Conservation (phyloP, 352 stramenopile genomes). For the Phytophthora pluvialis region DNA sequence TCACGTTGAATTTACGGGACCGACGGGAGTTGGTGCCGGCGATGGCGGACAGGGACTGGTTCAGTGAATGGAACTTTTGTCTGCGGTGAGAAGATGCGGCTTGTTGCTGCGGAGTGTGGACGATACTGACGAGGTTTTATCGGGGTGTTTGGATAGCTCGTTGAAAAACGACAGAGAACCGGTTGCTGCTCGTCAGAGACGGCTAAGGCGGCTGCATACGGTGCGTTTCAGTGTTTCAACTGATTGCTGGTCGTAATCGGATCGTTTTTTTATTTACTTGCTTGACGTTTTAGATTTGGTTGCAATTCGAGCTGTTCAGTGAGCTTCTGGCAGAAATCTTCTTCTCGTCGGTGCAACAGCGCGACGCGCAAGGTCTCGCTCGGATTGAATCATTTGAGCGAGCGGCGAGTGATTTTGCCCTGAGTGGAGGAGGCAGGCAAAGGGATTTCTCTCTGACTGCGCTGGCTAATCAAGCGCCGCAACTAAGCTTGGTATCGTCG, state of each 20-base stretch:
- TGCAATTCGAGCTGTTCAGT: conserved; percentile 78
- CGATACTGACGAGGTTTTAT: too few relatives aligned
- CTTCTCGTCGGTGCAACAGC: conserved; percentile 56
- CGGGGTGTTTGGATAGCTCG: conserved; percentile 22
- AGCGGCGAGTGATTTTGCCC: conserved; percentile 38
- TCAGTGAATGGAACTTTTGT: conserved; percentile 84
- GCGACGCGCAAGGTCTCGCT: conserved; percentile 33
- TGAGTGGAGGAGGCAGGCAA: conserved; percentile 14
- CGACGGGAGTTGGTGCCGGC: conserved; percentile 55
- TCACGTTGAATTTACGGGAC: conserved; percentile 58
- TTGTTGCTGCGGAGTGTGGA: too few relatives aligned
- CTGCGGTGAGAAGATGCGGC: conserved; percentile 40
- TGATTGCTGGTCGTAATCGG: background rate
- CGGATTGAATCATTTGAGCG: conserved; percentile 37
- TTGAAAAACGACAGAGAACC: conserved; percentile 48
- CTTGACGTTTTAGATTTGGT: conserved; percentile 61
- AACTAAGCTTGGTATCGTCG: conserved; percentile 32
- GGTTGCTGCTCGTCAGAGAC: conserved; percentile 46
- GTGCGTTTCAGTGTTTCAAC: conserved; percentile 32
- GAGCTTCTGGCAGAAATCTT: conserved; percentile 75
- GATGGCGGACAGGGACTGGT: conserved; percentile 80
- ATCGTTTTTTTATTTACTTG: background rate
- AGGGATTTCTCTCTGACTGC: conserved; percentile 18
- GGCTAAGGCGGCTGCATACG: conserved; percentile 66
- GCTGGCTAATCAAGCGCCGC: background rate